phyloP scores from a whole-genome alignment of 805 yeast species.

The Blastobotrys attinorum region DNA sequence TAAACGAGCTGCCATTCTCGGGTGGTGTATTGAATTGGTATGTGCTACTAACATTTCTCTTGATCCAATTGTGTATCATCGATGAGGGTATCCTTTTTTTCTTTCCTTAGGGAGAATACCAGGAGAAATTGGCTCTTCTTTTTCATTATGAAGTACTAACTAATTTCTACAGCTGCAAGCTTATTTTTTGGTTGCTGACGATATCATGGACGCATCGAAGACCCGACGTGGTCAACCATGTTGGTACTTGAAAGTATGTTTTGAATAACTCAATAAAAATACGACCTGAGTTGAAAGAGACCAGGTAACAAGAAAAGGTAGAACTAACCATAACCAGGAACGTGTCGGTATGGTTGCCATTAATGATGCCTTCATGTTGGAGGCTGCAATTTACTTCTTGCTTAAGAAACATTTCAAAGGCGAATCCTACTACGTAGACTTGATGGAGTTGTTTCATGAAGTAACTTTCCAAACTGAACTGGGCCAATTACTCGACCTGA shows the following conservation, averaged over 20 bases:
- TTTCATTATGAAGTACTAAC: not conserved
- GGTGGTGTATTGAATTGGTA: conserved; percentile 84
- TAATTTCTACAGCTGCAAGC: conserved; percentile 54
- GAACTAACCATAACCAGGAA: too few relatives aligned
- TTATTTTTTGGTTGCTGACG: conserved; percentile 94
- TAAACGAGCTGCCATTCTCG: conserved; percentile 76
- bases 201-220: conserved; percentile 94
- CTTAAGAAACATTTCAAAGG: conserved; percentile 81
- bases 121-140: too few relatives aligned
- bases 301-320: too few relatives aligned
- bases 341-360: conserved; percentile 90
- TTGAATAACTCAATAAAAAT: too few relatives aligned
- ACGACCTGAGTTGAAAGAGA: too few relatives aligned
- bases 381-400: conserved; percentile 83
- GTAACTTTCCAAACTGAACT: conserved; percentile 96
- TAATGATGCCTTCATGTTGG: conserved; percentile 95
- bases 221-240: conserved; percentile 99
- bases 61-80: too few relatives aligned
- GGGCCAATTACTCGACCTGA: conserved; percentile 91
- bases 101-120: too few relatives aligned
- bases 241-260: conserved; percentile 91
- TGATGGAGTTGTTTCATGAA: conserved; percentile 91
- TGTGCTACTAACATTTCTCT: too few relatives aligned
- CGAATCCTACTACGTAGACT: conserved; percentile 79
- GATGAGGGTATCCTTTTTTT: too few relatives aligned